Conservation (phyloP, 495 filamentous ascomycete species). For the Tuber indicum region DNA sequence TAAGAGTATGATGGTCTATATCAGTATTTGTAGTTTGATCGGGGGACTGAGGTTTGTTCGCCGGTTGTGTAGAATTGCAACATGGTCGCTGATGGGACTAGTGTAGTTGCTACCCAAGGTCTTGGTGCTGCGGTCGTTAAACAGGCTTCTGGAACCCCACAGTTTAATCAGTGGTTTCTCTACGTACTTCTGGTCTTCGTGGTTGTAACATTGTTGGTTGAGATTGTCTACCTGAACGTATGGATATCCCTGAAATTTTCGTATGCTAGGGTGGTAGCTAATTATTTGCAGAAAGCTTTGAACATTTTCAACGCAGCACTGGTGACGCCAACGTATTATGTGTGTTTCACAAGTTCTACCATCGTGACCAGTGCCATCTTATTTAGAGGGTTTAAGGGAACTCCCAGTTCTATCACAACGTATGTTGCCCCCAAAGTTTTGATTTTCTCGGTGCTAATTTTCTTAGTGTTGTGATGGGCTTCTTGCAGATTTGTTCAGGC, state of each 20-base stretch:
- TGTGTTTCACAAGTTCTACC: slow-evolving; percentile 91
- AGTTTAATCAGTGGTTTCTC: slow-evolving; percentile 97
- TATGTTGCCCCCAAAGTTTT: background rate
- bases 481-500: slow-evolving; percentile 87
- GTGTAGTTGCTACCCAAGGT: slow-evolving; percentile 91
- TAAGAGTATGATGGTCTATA: slow-evolving; percentile 94
- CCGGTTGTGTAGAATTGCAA: background rate
- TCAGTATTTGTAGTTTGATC: slow-evolving; percentile 89
- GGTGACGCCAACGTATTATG: slow-evolving; percentile 97
- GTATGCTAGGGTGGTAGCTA: slow-evolving; percentile 29
- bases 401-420: slow-evolving; percentile 69
- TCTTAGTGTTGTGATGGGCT: slow-evolving; percentile 68
- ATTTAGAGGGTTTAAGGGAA: slow-evolving; percentile 91
- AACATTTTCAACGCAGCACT: slow-evolving; percentile 96
- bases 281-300: slow-evolving; percentile 75
- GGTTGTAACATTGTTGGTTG: slow-evolving; percentile 74
- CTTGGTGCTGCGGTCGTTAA: slow-evolving; percentile 86
- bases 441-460: background rate
- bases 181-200: slow-evolving; percentile 92
- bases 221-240: slow-evolving; percentile 94
- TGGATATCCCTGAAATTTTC: slow-evolving; percentile 43
- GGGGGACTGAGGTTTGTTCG: slow-evolving; percentile 61
- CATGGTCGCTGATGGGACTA: slow-evolving; percentile 14
- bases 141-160: slow-evolving; percentile 65
- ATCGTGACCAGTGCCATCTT: slow-evolving; percentile 89